Evolutionary conservation across 2,329 filamentous ascomycete species (phyloP).

Genomic region (Leptographium flavum): DNA sequence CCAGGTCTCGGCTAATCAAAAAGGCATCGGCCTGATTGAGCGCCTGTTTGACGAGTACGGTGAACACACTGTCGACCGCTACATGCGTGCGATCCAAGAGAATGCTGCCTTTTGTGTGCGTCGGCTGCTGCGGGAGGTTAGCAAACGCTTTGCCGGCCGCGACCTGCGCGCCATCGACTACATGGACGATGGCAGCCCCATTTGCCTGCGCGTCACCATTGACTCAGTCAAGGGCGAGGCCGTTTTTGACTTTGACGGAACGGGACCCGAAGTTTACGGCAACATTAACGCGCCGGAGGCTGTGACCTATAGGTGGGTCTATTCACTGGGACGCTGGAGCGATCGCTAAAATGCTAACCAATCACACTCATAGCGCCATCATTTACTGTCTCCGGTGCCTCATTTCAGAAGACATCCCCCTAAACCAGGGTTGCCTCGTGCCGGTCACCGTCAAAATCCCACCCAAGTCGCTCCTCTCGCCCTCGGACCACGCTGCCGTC

Average conservation of each 20-base stretch:
- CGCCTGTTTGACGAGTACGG: conserved; percentile 57
- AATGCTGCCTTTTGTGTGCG: conserved; percentile 63
- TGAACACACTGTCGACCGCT: conserved; percentile 19
- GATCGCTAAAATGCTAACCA: background rate
- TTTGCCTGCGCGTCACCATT: conserved; percentile 19
- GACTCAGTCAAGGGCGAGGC: conserved; percentile 18
- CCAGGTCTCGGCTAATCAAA: conserved; percentile 60
- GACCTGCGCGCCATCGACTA: conserved; percentile 20
- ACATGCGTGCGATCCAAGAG: conserved; percentile 64
- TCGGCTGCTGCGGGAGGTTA: conserved; percentile 47
- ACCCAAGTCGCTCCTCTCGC: conserved; percentile 56
- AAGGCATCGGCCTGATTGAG: conserved; percentile 58
- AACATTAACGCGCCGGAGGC: conserved; percentile 66
- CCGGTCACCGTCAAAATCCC: conserved; percentile 66
- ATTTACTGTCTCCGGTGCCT: conserved; percentile 76
- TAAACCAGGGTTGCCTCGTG: conserved; percentile 73
- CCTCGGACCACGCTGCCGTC: conserved; percentile 63
- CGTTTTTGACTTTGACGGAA: conserved; percentile 22
- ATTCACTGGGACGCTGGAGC: too few relatives aligned
- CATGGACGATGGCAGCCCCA: conserved; percentile 25
- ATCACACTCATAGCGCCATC: conserved; percentile 49
- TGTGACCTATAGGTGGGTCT: conserved; percentile 45
- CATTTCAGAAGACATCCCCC: conserved; percentile 67
- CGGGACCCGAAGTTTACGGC: conserved; percentile 19
- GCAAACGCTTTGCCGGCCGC: conserved; percentile 36